Evolutionary conservation across 352 stramenopile genomes (phyloP), one percentile per base, ranked within the genome.

Genomic region (Nannochloropsis limnetica): DNA sequence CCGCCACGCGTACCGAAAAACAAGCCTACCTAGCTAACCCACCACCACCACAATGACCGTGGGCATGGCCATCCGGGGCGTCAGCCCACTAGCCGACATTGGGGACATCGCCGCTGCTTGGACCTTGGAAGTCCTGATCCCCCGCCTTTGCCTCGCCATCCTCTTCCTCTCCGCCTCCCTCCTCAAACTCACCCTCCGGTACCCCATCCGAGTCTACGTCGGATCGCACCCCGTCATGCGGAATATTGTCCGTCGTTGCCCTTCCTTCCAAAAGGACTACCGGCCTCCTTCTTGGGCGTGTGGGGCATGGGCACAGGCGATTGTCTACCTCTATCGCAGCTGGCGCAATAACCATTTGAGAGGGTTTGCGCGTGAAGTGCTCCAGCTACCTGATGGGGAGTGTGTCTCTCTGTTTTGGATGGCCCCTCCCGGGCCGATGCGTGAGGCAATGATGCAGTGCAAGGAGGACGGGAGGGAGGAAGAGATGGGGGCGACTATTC

Each of bases 221-320:
- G 61, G 61, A 2, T 25, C 61, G n/a, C n/a, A 74, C 25, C 61
- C 61, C 11, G n/a, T 74, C n/a, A 29, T 74, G 61, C 61, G 61
- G 9, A 74, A 29, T 20, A 74, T 74, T 74, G 61, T 74, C 61
- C 61, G 25, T 25, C 61, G 61, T 29, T 74, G 61, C 61, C 61
- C 61, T 31, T 74, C 61, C 61, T 74, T 74, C 61, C 61, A 74
- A 20, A 74, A 74, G 25, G 61, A 74, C 61, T 74, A 74, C n/a
- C 61, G 61, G 20, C 61, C 61, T 29, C 61, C 61, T 1, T 74
- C 61, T 25, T 74, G 61, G 61, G 61, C 61, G n/a, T 74, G 61
- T 74, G 61, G 61, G 61, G 61, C 61, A 11, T 74, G 61, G 61
- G 61, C 61, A 20, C 61, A 74, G n/a, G 61, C 61, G n/a, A 29